A percentile compares a stretch with the other conserved stretches of the same genome.
phyloP scores from a whole-genome alignment of 495 filamentous ascomycete genomes.

The Hypoxylon fuscum region DNA sequence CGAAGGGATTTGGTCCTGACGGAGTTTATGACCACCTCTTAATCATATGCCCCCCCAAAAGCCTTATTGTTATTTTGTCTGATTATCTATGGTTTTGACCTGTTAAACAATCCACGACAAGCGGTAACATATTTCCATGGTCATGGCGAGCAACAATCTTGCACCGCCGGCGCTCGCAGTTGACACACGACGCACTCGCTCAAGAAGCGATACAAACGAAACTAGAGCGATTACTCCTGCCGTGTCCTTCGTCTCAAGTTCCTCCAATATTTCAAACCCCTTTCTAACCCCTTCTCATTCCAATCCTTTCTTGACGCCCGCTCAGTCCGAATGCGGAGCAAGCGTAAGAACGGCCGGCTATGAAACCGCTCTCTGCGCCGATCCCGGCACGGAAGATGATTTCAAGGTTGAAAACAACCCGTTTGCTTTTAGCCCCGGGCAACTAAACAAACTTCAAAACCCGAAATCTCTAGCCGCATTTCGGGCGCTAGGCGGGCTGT shows the following conservation, averaged over 20 bases:
- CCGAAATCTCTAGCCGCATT: slow-evolving; percentile 84
- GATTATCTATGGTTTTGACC: background rate
- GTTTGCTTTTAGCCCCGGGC: slow-evolving; percentile 85
- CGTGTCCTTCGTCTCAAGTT: slow-evolving; percentile 37
- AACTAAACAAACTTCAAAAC: slow-evolving; percentile 79
- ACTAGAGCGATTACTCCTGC: slow-evolving; percentile 39
- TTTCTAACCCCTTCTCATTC: slow-evolving; percentile 42
- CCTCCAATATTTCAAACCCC: slow-evolving; percentile 36
- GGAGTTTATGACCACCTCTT: too few species aligned
- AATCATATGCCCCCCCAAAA: slow-evolving; percentile 6
- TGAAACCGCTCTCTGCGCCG: slow-evolving; percentile 55
- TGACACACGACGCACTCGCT: slow-evolving; percentile 36
- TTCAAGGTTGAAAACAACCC: slow-evolving; percentile 79
- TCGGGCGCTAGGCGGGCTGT: slow-evolving; percentile 78
- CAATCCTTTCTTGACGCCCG: slow-evolving; percentile 39
- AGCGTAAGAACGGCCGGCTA: slow-evolving; percentile 36
- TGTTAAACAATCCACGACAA: background rate
- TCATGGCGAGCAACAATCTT: slow-evolving; percentile 39
- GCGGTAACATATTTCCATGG: background rate
- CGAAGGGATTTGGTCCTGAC: too few species aligned
- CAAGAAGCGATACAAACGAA: slow-evolving; percentile 44
- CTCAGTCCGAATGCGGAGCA: slow-evolving; percentile 39
- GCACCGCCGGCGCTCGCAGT: slow-evolving; percentile 38
- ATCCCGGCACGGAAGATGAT: slow-evolving; percentile 74
- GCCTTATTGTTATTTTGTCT: background rate